phyloP scores from a whole-genome alignment of 2,329 filamentous ascomycete species.

The Neocucurbitaria cava region DNA sequence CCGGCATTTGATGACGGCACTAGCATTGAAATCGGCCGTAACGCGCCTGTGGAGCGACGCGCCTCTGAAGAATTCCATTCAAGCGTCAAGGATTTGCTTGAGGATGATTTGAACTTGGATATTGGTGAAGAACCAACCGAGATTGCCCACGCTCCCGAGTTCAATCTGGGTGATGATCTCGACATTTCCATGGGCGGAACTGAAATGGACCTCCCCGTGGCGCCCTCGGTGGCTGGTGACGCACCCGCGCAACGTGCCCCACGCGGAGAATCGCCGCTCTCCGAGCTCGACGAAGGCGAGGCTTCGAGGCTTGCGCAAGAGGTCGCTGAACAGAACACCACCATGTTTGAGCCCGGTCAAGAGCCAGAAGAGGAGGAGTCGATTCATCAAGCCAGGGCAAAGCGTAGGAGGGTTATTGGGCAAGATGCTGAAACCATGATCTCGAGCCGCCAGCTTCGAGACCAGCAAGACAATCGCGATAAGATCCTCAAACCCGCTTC shows the following conservation, averaged over 20 bases:
- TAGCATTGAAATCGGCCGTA: conserved; percentile 89
- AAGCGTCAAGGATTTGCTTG: conserved; percentile 61
- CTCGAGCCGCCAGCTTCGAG: conserved; percentile 78
- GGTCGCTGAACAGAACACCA: conserved; percentile 47
- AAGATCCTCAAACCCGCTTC: conserved; percentile 83
- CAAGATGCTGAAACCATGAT: conserved; percentile 84
- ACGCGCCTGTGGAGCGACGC: conserved; percentile 69
- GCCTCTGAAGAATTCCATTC: conserved; percentile 41
- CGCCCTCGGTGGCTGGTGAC: conserved; percentile 53
- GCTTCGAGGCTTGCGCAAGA: conserved; percentile 72
- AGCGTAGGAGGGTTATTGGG: conserved; percentile 81
- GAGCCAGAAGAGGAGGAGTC: conserved; percentile 62
- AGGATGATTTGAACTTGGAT: conserved; percentile 59
- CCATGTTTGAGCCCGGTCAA: conserved; percentile 54
- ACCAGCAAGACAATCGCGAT: conserved; percentile 83
- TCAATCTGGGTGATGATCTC: conserved; percentile 40
- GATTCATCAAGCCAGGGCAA: conserved; percentile 72
- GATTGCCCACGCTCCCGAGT: conserved; percentile 27
- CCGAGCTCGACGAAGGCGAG: conserved; percentile 59
- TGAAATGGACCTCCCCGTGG: conserved; percentile 52
- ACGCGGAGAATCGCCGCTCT: conserved; percentile 62
- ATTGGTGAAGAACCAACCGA: conserved; percentile 45
- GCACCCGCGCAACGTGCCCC: conserved; percentile 51
- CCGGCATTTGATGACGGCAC: conserved; percentile 46
- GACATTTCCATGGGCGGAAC: conserved; percentile 56